Base-by-base conservation (phyloP, 2,329 filamentous ascomycete species). In the Hypomyces rosellus region DNA sequence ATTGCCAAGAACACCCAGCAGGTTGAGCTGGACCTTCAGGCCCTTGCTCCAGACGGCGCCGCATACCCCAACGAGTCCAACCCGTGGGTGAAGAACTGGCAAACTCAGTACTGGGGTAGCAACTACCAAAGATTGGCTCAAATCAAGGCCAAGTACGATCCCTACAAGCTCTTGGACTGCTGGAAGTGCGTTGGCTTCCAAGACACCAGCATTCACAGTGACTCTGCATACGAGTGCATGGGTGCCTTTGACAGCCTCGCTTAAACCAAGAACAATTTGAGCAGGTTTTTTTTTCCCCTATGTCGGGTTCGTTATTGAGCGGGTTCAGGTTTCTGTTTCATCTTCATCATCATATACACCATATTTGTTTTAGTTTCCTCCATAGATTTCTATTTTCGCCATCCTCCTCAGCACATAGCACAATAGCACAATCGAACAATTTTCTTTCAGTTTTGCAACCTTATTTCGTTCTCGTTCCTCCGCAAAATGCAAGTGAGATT, bases 41-140 rank as follows among this genome's bases (percentile, higher is more conserved):
- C 39, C 15, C 20, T 41, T 15, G 39, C 39, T 5, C 39, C 51
- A 3, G 38, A 25, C 20, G 51, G 51, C 33, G 48, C 34, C 7
- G 51, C 47, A 3, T 53, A 53, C 38, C 48, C 48, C 15, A 53
- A 53, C 30, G 47, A 53, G 46, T 47, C 51, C 7, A 43, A 53
- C 20, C 51, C 51, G 0, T 53, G 48, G 7, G 46, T 42, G 5
- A 12, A 34, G 13, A 36, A 53, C 38, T 53, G 51, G 47, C 36
- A 22, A 6, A 30, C 3, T 3, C 46, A 18, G 18, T 53, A 42
- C 39, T 53, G 45, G 25, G 51, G 51, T 3, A 20, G 3, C 5
- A 48, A 53, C 37, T 53, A 53, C 38, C n/a, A 18, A 4, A 30
- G 20, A 2, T 33, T 47, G 38, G 37, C 25, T 3, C 15, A 33